A percentile compares a stretch with the other conserved stretches of the same genome.
Evolutionary conservation across 163 green algal genomes (phyloP).

Genomic region (Scenedesmus sp.): DNA sequence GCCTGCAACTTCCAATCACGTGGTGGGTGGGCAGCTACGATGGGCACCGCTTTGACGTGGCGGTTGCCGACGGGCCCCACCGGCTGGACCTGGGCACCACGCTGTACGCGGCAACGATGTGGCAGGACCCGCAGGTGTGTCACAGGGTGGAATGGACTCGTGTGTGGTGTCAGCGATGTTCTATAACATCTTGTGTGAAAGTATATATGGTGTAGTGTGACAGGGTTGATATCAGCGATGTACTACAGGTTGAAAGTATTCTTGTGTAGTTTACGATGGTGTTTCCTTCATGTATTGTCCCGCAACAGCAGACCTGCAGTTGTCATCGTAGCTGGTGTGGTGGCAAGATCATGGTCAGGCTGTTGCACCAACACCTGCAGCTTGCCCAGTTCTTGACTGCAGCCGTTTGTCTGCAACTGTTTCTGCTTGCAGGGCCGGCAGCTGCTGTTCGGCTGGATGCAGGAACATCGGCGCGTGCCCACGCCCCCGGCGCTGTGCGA

Average conservation of each 20-base stretch:
- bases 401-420: not conserved
- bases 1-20: constrained; percentile 88
- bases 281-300: too few relatives aligned
- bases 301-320: too few relatives aligned
- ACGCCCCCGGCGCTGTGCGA: constrained; percentile 61
- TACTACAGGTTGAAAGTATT: too few relatives aligned
- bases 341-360: too few relatives aligned
- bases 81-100: constrained; percentile 80
- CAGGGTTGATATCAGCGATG: too few relatives aligned
- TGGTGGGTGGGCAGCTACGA: constrained; percentile 86
- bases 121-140: constrained; percentile 62
- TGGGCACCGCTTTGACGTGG: constrained; percentile 59
- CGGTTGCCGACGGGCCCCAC: constrained; percentile 72
- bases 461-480: constrained; percentile 77
- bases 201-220: too few relatives aligned
- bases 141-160: too few relatives aligned
- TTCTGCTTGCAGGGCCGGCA: constrained; percentile 60
- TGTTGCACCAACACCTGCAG: constrained; percentile 62
- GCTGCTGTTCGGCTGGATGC: constrained; percentile 84
- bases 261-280: too few relatives aligned
- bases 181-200: too few relatives aligned
- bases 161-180: too few relatives aligned
- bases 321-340: too few relatives aligned
- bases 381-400: too few relatives aligned
- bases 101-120: constrained; percentile 85